Evolutionary conservation across 2,329 filamentous ascomycete genomes (phyloP).

Genomic region (Graphium sp.): DNA sequence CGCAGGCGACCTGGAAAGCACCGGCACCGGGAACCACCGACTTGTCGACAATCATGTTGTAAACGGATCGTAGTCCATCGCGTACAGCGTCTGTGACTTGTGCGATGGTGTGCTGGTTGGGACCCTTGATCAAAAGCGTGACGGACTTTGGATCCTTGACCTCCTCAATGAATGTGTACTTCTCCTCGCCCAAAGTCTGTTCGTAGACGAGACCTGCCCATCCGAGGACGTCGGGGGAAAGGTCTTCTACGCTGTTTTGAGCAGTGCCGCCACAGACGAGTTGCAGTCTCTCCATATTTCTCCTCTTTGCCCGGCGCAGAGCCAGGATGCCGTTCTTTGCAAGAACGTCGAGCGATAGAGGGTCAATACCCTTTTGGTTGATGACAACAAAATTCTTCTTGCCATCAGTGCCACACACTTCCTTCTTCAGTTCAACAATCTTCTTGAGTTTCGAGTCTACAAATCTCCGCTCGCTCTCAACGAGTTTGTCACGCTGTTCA

Average conservation of each 20-base stretch:
- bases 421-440: slow-evolving; percentile 95
- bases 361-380: slow-evolving; percentile 99
- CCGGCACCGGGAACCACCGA: slow-evolving; percentile 89
- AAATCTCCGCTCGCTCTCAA: slow-evolving; percentile 90
- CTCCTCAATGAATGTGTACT: slow-evolving; percentile 97
- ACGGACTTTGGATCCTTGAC: slow-evolving; percentile 98
- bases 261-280: slow-evolving; percentile 80
- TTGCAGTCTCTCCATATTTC: slow-evolving; percentile 98
- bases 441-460: slow-evolving; percentile 94
- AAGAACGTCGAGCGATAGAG: slow-evolving; percentile 83
- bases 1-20: slow-evolving; percentile 90
- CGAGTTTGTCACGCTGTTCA: slow-evolving; percentile 92
- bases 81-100: slow-evolving; percentile 95
- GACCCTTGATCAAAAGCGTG: slow-evolving; percentile 93
- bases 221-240: slow-evolving; percentile 73
- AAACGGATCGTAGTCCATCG: slow-evolving; percentile 87
- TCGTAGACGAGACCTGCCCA: slow-evolving; percentile 97
- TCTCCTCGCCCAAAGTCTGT: slow-evolving; percentile 94
- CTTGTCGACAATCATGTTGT: slow-evolving; percentile 99
- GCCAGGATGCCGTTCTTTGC: slow-evolving; percentile 98
- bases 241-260: slow-evolving; percentile 92
- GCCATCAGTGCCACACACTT: slow-evolving; percentile 82
- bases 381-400: slow-evolving; percentile 96
- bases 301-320: slow-evolving; percentile 82
- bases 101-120: slow-evolving; percentile 88